Base-by-base conservation (phyloP, 371 early-diverging fungal genomes). In the Mycotypha africana region DNA sequence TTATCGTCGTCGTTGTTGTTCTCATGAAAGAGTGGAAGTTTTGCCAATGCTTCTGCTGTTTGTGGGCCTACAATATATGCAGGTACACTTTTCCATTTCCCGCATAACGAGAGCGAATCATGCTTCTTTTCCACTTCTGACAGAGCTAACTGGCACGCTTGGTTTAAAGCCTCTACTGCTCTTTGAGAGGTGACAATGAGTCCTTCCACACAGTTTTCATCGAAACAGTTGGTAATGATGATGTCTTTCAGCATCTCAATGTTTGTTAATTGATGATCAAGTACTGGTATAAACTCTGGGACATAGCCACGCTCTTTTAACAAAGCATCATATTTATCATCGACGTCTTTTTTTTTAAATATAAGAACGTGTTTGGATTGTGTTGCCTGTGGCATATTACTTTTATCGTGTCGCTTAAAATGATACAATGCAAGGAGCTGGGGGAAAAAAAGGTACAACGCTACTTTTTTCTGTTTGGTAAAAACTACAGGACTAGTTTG, bases 21-120 rank as follows among this genome's bases (percentile, higher is more conserved):
- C n/a, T n/a, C n/a, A 17, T 36, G 23, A 63, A 63, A 67, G 15
- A 67, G 65, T 1, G 58, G 54, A 1, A 49, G 26, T 8, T 50
- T 41, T 2, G 10, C 26, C n/a, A 71, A 51, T 20, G 36, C 47
- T 9, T 46, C 21, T 7, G 69, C 74, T 8, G 83, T 78, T 22
- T 69, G 64, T 15, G 54, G 54, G 1, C 83, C 83, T n/a, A 82
- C 76, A 25, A 70, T 58, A 43, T 55, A 78, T 15, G 66, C 31
- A 5, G 69, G 63, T 12, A 65, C 11, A 0, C 6, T 14, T 7
- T 33, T 39, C 72, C 68, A 68, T n/a, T n/a, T n/a, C n/a, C n/a
- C n/a, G n/a, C n/a, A n/a, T n/a, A n/a, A n/a, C n/a, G n/a, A n/a
- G n/a, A n/a, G n/a, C n/a, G n/a, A n/a, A n/a, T n/a, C n/a, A n/a